phyloP scores from a whole-genome alignment of 768 basidiomycete genomes.

The Polyporus arcularius region DNA sequence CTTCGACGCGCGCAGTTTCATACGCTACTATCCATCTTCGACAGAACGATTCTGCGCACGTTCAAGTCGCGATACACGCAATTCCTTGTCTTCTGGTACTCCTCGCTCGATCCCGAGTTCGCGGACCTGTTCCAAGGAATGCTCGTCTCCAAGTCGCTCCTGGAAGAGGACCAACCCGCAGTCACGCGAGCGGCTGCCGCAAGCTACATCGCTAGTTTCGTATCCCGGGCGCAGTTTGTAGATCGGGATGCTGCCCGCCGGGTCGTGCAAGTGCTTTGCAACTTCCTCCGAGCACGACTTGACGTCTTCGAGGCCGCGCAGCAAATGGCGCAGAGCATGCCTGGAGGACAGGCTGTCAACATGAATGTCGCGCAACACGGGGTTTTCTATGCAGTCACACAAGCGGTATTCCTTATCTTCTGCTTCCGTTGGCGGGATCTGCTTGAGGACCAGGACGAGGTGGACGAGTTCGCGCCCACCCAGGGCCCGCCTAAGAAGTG shows the following conservation, averaged over 20 bases:
- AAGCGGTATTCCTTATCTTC: slow-evolving; percentile 94
- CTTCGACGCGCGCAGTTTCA: slow-evolving; percentile 71
- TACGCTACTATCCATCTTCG: slow-evolving; percentile 89
- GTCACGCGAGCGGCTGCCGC: slow-evolving; percentile 92
- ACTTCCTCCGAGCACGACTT: slow-evolving; percentile 76
- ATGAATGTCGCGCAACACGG: slow-evolving; percentile 46
- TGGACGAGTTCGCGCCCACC: slow-evolving; percentile 35
- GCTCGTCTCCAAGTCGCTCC: slow-evolving; percentile 88
- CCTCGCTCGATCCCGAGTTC: slow-evolving; percentile 87
- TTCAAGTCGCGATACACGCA: slow-evolving; percentile 98
- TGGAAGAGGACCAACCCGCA: slow-evolving; percentile 52
- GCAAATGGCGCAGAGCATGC: slow-evolving; percentile 31
- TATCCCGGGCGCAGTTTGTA: slow-evolving; percentile 87
- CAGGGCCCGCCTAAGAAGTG: slow-evolving; percentile 57
- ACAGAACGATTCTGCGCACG: slow-evolving; percentile 89
- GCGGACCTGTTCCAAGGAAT: slow-evolving; percentile 93
- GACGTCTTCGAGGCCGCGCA: slow-evolving; percentile 63
- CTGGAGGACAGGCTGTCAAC: slow-evolving; percentile 26
- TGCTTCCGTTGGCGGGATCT: slow-evolving; percentile 97
- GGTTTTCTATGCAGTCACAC: slow-evolving; percentile 90
- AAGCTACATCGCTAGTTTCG: slow-evolving; percentile 90
- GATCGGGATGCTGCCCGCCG: slow-evolving; percentile 71
- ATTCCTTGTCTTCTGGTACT: slow-evolving; percentile 94
- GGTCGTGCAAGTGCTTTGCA: slow-evolving; percentile 83
- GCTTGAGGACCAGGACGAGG: slow-evolving; percentile 59